Conservation (phyloP, 208 protist species). For the Porcisia hertigi region DNA sequence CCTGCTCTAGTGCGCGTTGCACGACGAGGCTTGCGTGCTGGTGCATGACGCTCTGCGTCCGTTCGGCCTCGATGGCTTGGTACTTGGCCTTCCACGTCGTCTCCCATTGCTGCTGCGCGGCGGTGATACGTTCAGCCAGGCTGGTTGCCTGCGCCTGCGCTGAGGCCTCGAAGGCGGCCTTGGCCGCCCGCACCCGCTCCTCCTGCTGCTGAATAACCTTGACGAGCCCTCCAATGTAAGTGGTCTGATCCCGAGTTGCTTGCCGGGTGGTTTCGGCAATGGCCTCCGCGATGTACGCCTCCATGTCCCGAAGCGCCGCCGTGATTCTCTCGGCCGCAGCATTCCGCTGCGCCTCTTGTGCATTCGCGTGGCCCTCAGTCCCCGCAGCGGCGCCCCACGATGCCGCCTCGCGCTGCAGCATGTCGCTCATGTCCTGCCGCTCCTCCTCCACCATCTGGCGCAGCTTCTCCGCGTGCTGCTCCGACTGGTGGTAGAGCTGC, state of each 20-base stretch:
- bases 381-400: constrained; percentile 22
- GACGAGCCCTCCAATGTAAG: constrained; percentile 50
- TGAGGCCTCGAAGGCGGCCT: constrained; percentile 53
- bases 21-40: constrained; percentile 48
- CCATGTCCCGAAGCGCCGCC: constrained; percentile 41
- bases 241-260: constrained; percentile 40
- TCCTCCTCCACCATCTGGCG: constrained; percentile 49
- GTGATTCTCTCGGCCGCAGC: constrained; percentile 27
- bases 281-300: constrained; percentile 50
- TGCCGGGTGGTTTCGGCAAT: constrained; percentile 34
- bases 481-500: constrained; percentile 47
- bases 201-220: constrained; percentile 65
- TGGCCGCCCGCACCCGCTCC: constrained; percentile 42
- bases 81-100: constrained; percentile 58
- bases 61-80: constrained; percentile 42
- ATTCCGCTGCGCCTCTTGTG: constrained; percentile 19
- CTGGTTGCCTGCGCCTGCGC: constrained; percentile 46
- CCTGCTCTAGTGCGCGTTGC: constrained; percentile 50
- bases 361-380: constrained; percentile 1
- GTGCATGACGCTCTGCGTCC: constrained; percentile 41
- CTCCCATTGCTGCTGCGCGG: constrained; percentile 63
- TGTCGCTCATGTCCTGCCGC: constrained; percentile 52
- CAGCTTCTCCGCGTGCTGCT: constrained; percentile 47
- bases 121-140: constrained; percentile 56
- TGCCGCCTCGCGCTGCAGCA: constrained; percentile 51